A percentile compares a stretch with the other conserved stretches of the same genome.
Evolutionary conservation across 2,329 filamentous ascomycete genomes (phyloP).

Genomic region (Tolypocladium pustulatum): DNA sequence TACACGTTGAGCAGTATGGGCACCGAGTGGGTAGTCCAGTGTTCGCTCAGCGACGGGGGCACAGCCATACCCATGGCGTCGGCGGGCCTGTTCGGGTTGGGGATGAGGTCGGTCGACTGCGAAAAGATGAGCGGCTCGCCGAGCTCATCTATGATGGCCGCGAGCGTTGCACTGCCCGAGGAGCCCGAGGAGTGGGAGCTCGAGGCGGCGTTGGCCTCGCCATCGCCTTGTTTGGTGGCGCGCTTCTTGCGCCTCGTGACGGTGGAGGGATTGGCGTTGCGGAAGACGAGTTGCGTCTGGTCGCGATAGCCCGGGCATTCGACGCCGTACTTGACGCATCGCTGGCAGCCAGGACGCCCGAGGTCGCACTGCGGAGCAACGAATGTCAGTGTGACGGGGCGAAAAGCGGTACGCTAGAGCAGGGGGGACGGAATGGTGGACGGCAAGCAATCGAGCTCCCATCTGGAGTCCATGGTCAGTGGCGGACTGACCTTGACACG

Average conservation of each 20-base stretch:
- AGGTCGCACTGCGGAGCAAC: conserved; percentile 25
- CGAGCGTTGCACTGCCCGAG: neutral
- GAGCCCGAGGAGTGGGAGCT: conserved; percentile 5
- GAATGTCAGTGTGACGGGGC: neutral
- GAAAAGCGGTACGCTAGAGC: neutral
- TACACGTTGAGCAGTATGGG: conserved; percentile 29
- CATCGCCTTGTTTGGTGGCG: conserved; percentile 2
- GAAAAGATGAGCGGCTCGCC: neutral
- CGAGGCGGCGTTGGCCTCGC: neutral
- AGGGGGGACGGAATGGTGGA: neutral
- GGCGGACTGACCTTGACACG: conserved; percentile 26
- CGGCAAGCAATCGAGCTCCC: neutral
- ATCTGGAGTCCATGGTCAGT: neutral
- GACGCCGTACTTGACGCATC: conserved; percentile 29
- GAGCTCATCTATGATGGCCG: neutral
- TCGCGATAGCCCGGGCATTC: conserved; percentile 29
- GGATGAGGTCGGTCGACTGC: conserved; percentile 5
- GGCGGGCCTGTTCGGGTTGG: neutral
- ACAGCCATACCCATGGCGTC: neutral
- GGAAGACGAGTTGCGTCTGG: conserved; percentile 28
- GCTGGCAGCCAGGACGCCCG: conserved; percentile 24
- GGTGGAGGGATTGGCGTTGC: conserved; percentile 18
- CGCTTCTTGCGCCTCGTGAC: conserved; percentile 21
- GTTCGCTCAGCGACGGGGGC: conserved; percentile 16
- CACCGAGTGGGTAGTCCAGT: conserved; percentile 27